These are phyloP conservation scores for Tricladium varicosporioides DNA, from an alignment of 2,329 filamentous ascomycete species.

Conservation along the genomic window DNA sequence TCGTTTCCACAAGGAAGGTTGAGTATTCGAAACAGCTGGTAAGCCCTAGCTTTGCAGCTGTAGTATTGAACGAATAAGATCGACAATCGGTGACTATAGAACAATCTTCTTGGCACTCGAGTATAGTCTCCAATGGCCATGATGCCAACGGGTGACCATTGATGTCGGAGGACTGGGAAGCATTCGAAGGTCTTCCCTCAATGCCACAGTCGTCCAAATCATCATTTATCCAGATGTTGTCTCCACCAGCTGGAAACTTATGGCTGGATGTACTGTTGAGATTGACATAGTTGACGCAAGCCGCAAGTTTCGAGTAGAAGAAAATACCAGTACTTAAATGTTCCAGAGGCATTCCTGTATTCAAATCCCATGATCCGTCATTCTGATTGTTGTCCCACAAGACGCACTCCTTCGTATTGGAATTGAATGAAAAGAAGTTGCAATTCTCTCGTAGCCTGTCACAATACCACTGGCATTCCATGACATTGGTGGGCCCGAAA, in stretches of 20 bases:
- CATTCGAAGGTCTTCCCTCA: not conserved
- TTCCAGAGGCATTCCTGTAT: not conserved
- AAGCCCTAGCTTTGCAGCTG: not conserved
- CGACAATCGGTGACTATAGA: not conserved
- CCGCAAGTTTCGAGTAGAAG: not conserved
- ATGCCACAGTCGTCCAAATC: not conserved
- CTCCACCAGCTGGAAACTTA: not conserved
- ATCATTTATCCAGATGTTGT: not conserved
- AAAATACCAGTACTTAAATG: not conserved
- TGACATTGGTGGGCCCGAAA: not conserved
- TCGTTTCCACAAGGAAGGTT: not conserved
- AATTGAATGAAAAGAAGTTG: not conserved
- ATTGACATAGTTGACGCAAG: not conserved
- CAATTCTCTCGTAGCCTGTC: not conserved
- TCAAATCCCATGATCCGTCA: not conserved
- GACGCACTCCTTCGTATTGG: not conserved
- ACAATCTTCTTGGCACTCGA: not conserved
- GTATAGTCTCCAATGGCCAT: not conserved
- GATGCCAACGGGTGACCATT: not conserved
- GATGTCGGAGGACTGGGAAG: not conserved
- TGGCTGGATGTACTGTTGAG: not conserved
- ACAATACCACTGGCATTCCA: not conserved
- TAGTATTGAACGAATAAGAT: not conserved
- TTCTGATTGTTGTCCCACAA: not conserved
- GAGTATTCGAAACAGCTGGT: not conserved